Evolutionary conservation across 768 basidiomycete genomes (phyloP), one percentile per base, ranked within the genome.

Genomic region (Ramaria sp.): DNA sequence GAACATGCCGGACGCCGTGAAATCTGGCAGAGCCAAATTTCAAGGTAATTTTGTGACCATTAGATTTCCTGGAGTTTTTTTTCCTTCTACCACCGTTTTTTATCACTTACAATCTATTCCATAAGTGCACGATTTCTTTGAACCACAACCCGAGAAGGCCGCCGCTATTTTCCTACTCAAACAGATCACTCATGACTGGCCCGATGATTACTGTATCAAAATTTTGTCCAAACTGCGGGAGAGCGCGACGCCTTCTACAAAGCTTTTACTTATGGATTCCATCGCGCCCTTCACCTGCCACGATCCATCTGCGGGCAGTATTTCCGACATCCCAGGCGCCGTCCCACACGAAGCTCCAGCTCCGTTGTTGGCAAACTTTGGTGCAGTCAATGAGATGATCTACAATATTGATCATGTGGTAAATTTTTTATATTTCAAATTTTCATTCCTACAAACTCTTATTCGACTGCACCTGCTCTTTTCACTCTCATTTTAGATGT

Each of bases 151-250:
- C 61, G 55, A 20, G 64, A 67, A 66, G 52, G 61, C 50, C 60
- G 67, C 53, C 42, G 56, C 65, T 1, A 60, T 67, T 16, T 67
- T 62, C 58, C 32, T 67, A 37, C 47, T 68, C n/a, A 56, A 62
- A 22, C 52, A 39, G 30, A 61, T 69, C 43, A 39, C 64, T 13
- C 68, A 70, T 52, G 65, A 69, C 54, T 69, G 68, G 68, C 50
- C 69, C 1, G 69, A 69, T 56, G 56, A 63, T 6, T 65, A 66
- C 49, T 56, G 49, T 45, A n/a, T 59, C 34, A 62, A 58, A 48
- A 65, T 68, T 39, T 50, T 68, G 36, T 51, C 53, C 25, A 52
- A 56, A 12, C 56, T 67, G 16, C 61, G 67, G 32, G 58, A 48
- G 6, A 59, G 57, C 16, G 62, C 66, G 0, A 55, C 43, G 2